Percentiles rank a stretch among this genome's conserved stretches.
Evolutionary conservation across 2,329 filamentous ascomycete species (phyloP).

Genomic region (Phaeosphaeriaceae sp.): DNA sequence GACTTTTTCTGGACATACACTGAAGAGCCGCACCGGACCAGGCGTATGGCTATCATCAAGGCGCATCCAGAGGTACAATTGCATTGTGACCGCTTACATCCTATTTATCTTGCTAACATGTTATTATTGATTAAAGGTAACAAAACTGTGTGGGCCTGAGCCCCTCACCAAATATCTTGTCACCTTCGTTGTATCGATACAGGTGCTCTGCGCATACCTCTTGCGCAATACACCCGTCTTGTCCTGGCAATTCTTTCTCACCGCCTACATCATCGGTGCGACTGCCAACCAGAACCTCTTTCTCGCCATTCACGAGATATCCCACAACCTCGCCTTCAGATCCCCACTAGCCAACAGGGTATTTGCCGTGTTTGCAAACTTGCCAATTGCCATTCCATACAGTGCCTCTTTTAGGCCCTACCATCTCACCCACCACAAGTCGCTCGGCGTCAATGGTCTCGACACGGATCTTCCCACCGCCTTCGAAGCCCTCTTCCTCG

Average conservation of each 20-base stretch:
- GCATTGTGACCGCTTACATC: too few species aligned
- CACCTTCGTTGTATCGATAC: constrained; percentile 78
- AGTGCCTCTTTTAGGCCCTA: constrained; percentile 97
- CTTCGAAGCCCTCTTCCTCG: constrained; percentile 88
- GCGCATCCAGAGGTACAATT: constrained; percentile 86
- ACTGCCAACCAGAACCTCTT: constrained; percentile 99
- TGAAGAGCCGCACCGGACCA: constrained; percentile 92
- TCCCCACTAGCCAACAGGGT: constrained; percentile 80
- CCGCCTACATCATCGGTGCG: constrained; percentile 89
- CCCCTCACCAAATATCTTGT: constrained; percentile 96
- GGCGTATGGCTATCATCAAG: constrained; percentile 94
- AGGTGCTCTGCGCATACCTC: constrained; percentile 77
- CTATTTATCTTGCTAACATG: neutral
- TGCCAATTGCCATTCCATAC: constrained; percentile 95
- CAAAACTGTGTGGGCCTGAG: constrained; percentile 95
- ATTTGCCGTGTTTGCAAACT: constrained; percentile 90
- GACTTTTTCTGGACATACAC: constrained; percentile 99
- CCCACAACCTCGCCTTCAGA: constrained; percentile 93
- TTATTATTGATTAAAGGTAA: constrained; percentile 66
- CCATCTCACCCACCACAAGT: constrained; percentile 98
- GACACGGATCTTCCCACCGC: constrained; percentile 95
- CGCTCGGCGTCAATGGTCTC: constrained; percentile 91
- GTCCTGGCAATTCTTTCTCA: constrained; percentile 82
- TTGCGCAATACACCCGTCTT: constrained; percentile 80
- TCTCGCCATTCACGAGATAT: constrained; percentile 98